Percentiles rank a stretch among this genome's conserved stretches.
phyloP scores from a whole-genome alignment of 2,329 filamentous ascomycete genomes.

The Fusarium virguliforme region DNA sequence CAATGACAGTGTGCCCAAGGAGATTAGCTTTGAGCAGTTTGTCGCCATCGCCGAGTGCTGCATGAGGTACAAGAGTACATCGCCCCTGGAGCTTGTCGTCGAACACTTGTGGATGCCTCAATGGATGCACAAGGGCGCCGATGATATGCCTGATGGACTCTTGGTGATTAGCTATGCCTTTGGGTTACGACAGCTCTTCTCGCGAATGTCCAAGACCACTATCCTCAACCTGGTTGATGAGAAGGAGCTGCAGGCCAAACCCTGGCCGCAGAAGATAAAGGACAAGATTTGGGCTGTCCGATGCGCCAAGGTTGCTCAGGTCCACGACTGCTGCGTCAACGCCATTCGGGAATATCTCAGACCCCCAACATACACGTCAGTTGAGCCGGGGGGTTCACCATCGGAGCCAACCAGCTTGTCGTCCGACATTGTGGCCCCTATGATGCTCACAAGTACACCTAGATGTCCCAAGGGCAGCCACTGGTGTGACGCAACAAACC shows the following conservation, averaged over 20 bases:
- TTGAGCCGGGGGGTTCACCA: slow-evolving; percentile 40
- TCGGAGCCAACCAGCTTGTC: slow-evolving; percentile 43
- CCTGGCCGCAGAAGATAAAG: slow-evolving; percentile 65
- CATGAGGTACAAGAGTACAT: slow-evolving; percentile 67
- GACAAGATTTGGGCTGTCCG: slow-evolving; percentile 66
- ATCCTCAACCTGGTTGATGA: slow-evolving; percentile 65
- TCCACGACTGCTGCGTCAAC: slow-evolving; percentile 63
- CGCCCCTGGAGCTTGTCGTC: slow-evolving; percentile 66
- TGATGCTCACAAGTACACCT: slow-evolving; percentile 57
- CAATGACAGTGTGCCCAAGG: slow-evolving; percentile 62
- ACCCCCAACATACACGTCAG: slow-evolving; percentile 44
- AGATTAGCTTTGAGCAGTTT: slow-evolving; percentile 65
- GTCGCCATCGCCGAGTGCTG: slow-evolving; percentile 68
- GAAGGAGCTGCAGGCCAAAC: slow-evolving; percentile 60
- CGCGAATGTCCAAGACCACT: slow-evolving; percentile 65
- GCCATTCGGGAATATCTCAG: slow-evolving; percentile 65
- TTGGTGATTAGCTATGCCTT: slow-evolving; percentile 70
- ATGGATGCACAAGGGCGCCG: slow-evolving; percentile 65
- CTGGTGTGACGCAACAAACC: slow-evolving; percentile 67
- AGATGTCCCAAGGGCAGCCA: slow-evolving; percentile 67
- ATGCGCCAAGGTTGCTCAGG: slow-evolving; percentile 66
- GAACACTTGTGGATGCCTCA: slow-evolving; percentile 68
- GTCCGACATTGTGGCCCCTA: slow-evolving; percentile 37
- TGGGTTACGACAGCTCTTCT: slow-evolving; percentile 65
- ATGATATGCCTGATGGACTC: slow-evolving; percentile 66